These are phyloP conservation scores for Cystofilobasidium macerans DNA, from an alignment of 768 basidiomycete species.

Conservation along the genomic window DNA sequence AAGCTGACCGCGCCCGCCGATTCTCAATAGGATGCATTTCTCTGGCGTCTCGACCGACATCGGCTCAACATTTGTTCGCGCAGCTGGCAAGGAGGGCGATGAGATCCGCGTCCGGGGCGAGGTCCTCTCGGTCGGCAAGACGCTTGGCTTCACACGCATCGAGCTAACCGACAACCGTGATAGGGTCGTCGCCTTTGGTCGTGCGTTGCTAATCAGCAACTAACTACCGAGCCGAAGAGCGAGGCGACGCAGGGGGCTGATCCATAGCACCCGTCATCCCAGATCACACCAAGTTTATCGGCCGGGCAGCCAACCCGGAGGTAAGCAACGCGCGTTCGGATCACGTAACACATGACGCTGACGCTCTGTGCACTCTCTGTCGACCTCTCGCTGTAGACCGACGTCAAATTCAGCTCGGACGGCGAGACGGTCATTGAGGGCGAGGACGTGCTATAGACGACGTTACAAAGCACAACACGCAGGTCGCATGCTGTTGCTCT, in stretches of 20 bases:
- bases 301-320: constrained; percentile 13
- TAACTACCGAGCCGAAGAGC: too few relatives aligned
- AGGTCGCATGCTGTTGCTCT: too few relatives aligned
- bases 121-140: constrained; percentile 10
- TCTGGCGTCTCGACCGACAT: not conserved
- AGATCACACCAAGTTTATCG: constrained; percentile 25
- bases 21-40: not conserved
- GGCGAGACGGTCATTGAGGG: constrained; percentile 9
- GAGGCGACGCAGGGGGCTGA: too few relatives aligned
- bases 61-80: constrained; percentile 11
- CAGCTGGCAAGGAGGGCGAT: constrained; percentile 16
- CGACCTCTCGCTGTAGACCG: not conserved
- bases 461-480: too few relatives aligned
- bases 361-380: not conserved
- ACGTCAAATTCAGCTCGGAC: constrained; percentile 19
- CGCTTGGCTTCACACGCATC: constrained; percentile 22
- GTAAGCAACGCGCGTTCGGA: not conserved
- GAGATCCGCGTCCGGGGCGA: constrained; percentile 6
- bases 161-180: constrained; percentile 14
- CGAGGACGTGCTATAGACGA: not conserved
- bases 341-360: too few relatives aligned
- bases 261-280: too few relatives aligned
- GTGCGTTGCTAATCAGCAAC: too few relatives aligned
- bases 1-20: not conserved
- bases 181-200: constrained; percentile 17